Conservation (phyloP, 305 asterid genomes). For the Plantago lanceolata region DNA sequence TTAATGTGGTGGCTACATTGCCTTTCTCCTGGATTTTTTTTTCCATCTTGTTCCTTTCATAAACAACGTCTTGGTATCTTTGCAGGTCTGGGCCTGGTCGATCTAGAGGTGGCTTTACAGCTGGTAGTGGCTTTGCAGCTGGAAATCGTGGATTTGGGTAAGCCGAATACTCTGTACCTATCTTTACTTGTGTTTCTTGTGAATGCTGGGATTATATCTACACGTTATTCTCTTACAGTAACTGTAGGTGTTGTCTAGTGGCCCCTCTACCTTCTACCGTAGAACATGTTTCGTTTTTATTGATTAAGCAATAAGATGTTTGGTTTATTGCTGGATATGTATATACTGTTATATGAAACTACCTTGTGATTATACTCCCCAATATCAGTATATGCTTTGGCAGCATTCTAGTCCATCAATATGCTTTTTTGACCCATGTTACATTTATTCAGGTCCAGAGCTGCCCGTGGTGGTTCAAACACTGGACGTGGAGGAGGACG, state of each 20-base stretch:
- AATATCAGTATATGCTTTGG: not conserved
- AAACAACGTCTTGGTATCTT: conserved; percentile 2
- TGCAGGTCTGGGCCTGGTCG: conserved; percentile 57
- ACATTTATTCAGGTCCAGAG: conserved; percentile 39
- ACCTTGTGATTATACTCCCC: too few relatives aligned
- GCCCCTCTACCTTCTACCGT: too few relatives aligned
- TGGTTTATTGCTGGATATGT: not conserved
- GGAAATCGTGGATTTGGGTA: conserved; percentile 47
- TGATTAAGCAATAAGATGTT: not conserved
- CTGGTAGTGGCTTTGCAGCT: conserved; percentile 34
- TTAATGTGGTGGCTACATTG: too few relatives aligned
- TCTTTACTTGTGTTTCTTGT: too few relatives aligned
- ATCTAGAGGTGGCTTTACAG: conserved; percentile 42
- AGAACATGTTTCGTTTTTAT: not conserved
- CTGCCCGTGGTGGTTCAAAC: conserved; percentile 43
- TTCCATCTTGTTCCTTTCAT: not conserved
- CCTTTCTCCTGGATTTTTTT: not conserved
- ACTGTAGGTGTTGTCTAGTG: too few relatives aligned
- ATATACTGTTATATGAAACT: too few relatives aligned
- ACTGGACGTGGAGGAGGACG: conserved; percentile 22
- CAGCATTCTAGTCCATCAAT: not conserved
- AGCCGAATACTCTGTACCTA: too few relatives aligned
- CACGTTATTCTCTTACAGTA: too few relatives aligned
- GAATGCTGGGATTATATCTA: too few relatives aligned
- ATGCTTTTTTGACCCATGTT: not conserved